phyloP scores from a whole-genome alignment of 768 basidiomycete genomes.

The Solioccasus polychromus region DNA sequence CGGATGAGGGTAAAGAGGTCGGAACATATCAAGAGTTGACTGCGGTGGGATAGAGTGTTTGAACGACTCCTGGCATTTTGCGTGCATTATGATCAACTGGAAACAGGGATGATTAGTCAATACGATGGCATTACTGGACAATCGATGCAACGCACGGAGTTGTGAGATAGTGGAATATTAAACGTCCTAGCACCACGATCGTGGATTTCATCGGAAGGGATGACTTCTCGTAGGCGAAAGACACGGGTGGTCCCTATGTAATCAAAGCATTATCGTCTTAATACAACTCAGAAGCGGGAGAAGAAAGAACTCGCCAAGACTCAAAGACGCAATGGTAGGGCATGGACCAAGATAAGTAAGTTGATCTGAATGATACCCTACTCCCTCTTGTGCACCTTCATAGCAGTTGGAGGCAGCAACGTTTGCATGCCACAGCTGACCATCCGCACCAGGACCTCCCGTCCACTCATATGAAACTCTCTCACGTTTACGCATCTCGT shows the following conservation, averaged over 20 bases:
- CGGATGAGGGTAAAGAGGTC: slow-evolving; percentile 49
- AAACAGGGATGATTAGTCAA: not conserved
- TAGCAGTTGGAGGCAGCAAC: slow-evolving; percentile 87
- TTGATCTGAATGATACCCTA: slow-evolving; percentile 81
- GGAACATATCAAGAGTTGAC: slow-evolving; percentile 65
- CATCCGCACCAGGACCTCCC: slow-evolving; percentile 24
- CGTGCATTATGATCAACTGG: slow-evolving; percentile 85
- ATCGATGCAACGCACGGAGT: slow-evolving; percentile 53
- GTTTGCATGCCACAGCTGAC: slow-evolving; percentile 66
- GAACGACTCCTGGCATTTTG: slow-evolving; percentile 77
- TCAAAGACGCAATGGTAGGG: slow-evolving; percentile 82
- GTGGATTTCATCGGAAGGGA: slow-evolving; percentile 58
- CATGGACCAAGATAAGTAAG: slow-evolving; percentile 80
- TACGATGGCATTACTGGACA: not conserved
- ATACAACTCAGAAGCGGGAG: not conserved
- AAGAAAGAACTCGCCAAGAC: slow-evolving; percentile 52
- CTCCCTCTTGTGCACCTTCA: slow-evolving; percentile 75
- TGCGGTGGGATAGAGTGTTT: slow-evolving; percentile 81
- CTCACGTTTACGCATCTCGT: slow-evolving; percentile 59
- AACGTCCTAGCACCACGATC: slow-evolving; percentile 66
- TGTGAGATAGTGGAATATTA: slow-evolving; percentile 74
- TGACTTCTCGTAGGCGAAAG: slow-evolving; percentile 76
- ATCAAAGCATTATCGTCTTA: not conserved
- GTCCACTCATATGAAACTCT: slow-evolving; percentile 71
- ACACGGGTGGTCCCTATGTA: slow-evolving; percentile 58